phyloP scores from a whole-genome alignment of 352 stramenopile species.

The Globisporangium acanthophoron region DNA sequence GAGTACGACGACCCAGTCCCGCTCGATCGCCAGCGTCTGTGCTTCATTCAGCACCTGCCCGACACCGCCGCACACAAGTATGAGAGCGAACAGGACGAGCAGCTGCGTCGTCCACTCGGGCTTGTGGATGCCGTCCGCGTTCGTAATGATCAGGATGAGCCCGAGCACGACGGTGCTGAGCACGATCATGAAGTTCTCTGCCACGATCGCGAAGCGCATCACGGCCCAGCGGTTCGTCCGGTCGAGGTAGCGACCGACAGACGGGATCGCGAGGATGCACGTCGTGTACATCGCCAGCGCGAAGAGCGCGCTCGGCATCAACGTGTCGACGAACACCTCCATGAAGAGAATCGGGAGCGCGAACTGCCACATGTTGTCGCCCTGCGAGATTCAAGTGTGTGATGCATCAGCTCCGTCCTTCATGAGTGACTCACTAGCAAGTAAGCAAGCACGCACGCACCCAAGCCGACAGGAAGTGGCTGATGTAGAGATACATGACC shows the following conservation, averaged over 20 bases:
- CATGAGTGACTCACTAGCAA: not conserved
- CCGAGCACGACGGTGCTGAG: constrained; percentile 55
- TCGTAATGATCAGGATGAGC: constrained; percentile 56
- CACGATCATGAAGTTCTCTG: constrained; percentile 78
- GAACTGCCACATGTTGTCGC: constrained; percentile 80
- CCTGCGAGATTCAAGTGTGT: constrained; percentile 17
- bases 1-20: constrained; percentile 87
- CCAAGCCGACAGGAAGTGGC: constrained; percentile 74
- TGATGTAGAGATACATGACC: constrained; percentile 64
- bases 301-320: constrained; percentile 72
- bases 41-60: constrained; percentile 74
- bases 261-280: constrained; percentile 66
- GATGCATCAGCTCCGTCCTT: not conserved
- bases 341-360: constrained; percentile 80
- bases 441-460: constrained; percentile 17
- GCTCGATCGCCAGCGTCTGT: constrained; percentile 73
- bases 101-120: constrained; percentile 48
- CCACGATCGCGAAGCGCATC: constrained; percentile 65
- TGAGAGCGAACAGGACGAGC: constrained; percentile 36
- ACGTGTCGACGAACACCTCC: constrained; percentile 79
- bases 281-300: constrained; percentile 69
- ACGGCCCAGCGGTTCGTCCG: constrained; percentile 56
- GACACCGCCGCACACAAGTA: constrained; percentile 56
- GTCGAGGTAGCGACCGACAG: constrained; percentile 59
- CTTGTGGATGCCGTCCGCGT: constrained; percentile 50